Evolutionary conservation across 768 basidiomycete genomes (phyloP), one percentile per base, ranked within the genome.

Genomic region (Tricholoma furcatifolium): DNA sequence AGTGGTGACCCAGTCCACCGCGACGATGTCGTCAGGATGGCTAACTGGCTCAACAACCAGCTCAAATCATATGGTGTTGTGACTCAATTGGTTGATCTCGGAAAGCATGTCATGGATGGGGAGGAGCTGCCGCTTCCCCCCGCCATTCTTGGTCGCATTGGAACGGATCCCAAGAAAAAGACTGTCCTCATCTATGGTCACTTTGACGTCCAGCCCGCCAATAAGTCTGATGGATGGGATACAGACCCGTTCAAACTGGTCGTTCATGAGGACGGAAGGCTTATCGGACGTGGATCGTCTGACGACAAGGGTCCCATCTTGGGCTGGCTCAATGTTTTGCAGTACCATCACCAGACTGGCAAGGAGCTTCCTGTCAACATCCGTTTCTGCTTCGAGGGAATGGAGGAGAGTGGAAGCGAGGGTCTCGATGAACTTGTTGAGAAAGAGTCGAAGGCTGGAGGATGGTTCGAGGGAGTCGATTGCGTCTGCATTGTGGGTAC

Each of bases 321-420:
- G 8, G 93, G 88, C 12, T 95, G 93, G 93, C 69, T 96, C 53
- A 93, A 94, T 63, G 87, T 93, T 40, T 76, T 97, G 41, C 86
- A 96, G 61, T 93, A 91, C 50, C 93, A 96, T 52, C 71, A 79
- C 44, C 72, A 84, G 51, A 79, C 81, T 32, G 75, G 80, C 20
- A 73, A 83, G 40, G 80, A 83, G 32, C 79, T 97, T 17, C 95
- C 95, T 1, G 91, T 98, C 23, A 97, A 98, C 66, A 70, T 98
- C 50, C 82, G 84, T 58, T 85, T 91, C 75, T 92, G 90, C 76
- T 94, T 98, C 61, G 96, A 98, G 67, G 95, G 91, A 4, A 98
- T 97, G 95, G 96, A 98, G 68, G 96, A 98, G 74, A 87, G 80
- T 56, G 95, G 94, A 5, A 91, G 88, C 38, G 90, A 91, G 60